Conservation (phyloP, 116 monocot species). For the Posidonia oceanica region DNA sequence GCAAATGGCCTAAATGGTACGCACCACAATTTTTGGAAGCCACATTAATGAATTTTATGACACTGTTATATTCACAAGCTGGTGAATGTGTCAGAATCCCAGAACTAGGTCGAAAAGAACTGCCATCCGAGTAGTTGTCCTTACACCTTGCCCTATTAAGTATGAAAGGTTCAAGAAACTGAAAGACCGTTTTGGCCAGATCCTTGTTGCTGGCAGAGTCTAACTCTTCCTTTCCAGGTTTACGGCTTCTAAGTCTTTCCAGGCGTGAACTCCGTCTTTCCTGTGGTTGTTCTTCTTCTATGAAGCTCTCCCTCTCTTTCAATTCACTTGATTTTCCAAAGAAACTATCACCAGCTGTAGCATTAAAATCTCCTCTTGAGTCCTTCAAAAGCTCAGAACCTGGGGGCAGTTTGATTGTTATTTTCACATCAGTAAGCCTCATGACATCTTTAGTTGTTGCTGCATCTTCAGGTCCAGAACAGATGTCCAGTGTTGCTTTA, state of each 20-base stretch:
- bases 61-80: constrained; percentile 39
- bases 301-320: constrained; percentile 47
- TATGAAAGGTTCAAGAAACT: constrained; percentile 68
- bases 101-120: constrained; percentile 16
- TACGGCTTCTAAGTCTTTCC: constrained; percentile 93
- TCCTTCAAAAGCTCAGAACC: constrained; percentile 16
- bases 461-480: background rate
- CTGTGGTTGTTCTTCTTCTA: constrained; percentile 76
- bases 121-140: constrained; percentile 5
- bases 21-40: constrained; percentile 53
- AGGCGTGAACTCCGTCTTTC: constrained; percentile 90
- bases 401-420: constrained; percentile 29
- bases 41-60: constrained; percentile 40
- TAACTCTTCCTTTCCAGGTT: constrained; percentile 77
- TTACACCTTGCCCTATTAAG: constrained; percentile 18
- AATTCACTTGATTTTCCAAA: constrained; percentile 25
- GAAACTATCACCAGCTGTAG: constrained; percentile 16
- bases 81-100: constrained; percentile 35
- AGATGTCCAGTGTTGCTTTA: background rate
- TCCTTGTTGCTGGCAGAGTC: constrained; percentile 45
- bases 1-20: constrained; percentile 55
- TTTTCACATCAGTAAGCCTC: constrained; percentile 16
- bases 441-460: background rate
- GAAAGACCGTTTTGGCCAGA: constrained; percentile 48
- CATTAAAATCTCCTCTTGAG: constrained; percentile 11